These are phyloP conservation scores for Aspergillus uvarum DNA, from an alignment of 2,329 filamentous ascomycete species.

Conservation along the genomic window DNA sequence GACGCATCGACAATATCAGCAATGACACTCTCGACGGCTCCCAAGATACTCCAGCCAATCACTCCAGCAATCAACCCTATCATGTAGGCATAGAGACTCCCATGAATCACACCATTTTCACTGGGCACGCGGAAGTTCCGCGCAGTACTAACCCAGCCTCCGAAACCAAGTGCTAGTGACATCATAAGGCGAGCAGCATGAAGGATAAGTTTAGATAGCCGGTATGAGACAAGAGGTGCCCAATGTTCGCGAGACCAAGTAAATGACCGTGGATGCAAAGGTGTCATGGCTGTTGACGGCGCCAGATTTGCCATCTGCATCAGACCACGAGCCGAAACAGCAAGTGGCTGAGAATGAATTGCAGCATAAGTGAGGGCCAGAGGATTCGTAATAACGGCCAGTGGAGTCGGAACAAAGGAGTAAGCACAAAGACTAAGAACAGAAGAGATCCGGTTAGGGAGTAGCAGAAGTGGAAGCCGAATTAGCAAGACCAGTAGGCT, in stretches of 20 bases:
- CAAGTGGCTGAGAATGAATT: constrained; percentile 84
- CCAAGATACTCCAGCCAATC: constrained; percentile 91
- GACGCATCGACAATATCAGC: constrained; percentile 85
- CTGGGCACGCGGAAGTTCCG: constrained; percentile 67
- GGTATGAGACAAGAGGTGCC: constrained; percentile 73
- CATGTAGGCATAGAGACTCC: constrained; percentile 91
- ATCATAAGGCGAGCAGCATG: constrained; percentile 90
- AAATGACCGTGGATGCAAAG: constrained; percentile 47
- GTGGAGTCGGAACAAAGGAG: constrained; percentile 78
- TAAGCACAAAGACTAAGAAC: constrained; percentile 70
- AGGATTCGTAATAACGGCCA: constrained; percentile 84
- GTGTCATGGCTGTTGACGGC: constrained; percentile 67
- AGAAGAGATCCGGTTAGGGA: constrained; percentile 73
- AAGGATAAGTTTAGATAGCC: constrained; percentile 84
- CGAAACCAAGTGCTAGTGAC: constrained; percentile 84
- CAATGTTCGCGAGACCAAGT: constrained; percentile 44
- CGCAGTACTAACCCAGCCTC: constrained; percentile 93
- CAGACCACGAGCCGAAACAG: constrained; percentile 73
- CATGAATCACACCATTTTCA: constrained; percentile 53
- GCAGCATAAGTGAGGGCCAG: constrained; percentile 89
- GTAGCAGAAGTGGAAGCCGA: constrained; percentile 77
- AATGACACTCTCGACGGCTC: constrained; percentile 84
- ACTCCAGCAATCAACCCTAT: constrained; percentile 89
- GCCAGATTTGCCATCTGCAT: constrained; percentile 80
- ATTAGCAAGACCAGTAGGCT: constrained; percentile 78